Evolutionary conservation across 805 yeast species (phyloP).

Genomic region (Saturnispora mendoncae): DNA sequence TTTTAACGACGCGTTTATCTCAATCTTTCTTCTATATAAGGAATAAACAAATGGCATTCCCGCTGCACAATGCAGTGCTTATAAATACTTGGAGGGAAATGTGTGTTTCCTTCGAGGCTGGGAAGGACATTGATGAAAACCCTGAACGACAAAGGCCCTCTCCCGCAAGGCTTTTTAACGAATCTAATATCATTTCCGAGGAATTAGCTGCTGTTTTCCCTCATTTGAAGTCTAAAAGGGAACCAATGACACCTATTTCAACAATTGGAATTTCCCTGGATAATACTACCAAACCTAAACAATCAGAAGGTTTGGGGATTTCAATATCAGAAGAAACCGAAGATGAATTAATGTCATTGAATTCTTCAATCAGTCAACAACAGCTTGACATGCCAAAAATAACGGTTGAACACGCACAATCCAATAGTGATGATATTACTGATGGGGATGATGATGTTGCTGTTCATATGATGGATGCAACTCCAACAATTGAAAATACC

Average conservation of each 20-base stretch:
- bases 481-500: constrained; percentile 1
- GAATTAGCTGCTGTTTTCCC: neutral
- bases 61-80: constrained; percentile 12
- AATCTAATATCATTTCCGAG: no score
- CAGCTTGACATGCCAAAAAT: neutral
- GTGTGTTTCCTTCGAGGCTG: neutral
- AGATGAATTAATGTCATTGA: neutral
- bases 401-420: neutral
- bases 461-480: neutral
- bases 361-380: neutral
- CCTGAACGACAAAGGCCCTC: neutral
- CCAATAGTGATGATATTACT: neutral
- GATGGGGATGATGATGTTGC: neutral
- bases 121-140: neutral
- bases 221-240: neutral
- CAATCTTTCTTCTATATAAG: neutral
- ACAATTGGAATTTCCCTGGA: neutral
- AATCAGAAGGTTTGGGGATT: neutral
- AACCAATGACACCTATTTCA: neutral
- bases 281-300: neutral
- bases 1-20: no score
- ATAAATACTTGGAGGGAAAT: constrained; percentile 12
- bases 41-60: constrained; percentile 14
- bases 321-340: neutral
- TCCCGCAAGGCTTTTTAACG: neutral